phyloP scores from a whole-genome alignment of 2,329 filamentous ascomycete species.

The Botrytis squamosa region DNA sequence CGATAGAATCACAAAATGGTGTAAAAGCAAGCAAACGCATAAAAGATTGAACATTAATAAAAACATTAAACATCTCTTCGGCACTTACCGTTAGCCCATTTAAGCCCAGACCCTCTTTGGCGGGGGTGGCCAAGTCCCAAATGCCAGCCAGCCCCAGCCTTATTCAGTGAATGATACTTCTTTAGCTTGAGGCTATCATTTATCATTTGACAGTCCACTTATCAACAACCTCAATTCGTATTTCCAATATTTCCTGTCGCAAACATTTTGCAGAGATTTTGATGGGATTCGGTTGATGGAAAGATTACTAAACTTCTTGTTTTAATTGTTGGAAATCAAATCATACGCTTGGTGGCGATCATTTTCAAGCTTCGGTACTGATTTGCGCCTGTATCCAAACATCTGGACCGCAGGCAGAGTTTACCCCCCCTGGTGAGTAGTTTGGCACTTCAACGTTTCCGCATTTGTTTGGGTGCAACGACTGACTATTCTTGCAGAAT shows the following conservation, averaged over 20 bases:
- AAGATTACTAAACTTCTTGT: neutral
- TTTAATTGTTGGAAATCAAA: neutral
- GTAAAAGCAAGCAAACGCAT: too few relatives aligned
- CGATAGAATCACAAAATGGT: too few relatives aligned
- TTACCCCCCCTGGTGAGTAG: neutral
- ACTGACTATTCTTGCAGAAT: conserved; percentile 6
- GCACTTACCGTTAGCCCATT: neutral
- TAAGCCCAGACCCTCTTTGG: neutral
- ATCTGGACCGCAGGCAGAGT: neutral
- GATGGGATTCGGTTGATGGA: too few relatives aligned
- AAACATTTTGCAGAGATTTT: neutral
- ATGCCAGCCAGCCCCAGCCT: neutral
- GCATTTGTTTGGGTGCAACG: neutral
- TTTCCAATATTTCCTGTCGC: neutral
- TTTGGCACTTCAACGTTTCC: neutral
- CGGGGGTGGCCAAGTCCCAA: neutral
- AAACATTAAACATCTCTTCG: neutral
- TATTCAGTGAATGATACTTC: neutral
- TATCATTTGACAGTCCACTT: conserved; percentile 1
- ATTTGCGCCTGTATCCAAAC: neutral
- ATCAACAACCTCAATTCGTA: neutral
- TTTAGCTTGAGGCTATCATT: neutral
- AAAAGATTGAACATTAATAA: too few relatives aligned
- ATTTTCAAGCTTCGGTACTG: neutral
- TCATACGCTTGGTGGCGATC: neutral